Conservation (phyloP, 192 early-diverging fungal genomes). For the Chytriomyces sp. region DNA sequence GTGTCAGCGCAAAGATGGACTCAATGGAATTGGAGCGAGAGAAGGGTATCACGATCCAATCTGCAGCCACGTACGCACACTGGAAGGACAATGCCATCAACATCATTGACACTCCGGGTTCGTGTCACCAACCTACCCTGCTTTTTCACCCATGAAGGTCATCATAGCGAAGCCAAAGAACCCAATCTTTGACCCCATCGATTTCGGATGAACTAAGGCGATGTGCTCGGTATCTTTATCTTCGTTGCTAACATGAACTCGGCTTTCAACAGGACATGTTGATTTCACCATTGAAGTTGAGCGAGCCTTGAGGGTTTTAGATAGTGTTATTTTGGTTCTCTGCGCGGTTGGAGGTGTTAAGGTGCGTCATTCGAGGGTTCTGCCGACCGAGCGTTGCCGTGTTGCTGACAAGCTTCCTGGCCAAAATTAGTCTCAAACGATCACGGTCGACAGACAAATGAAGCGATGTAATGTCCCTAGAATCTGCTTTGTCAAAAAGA, state of each 20-base stretch:
- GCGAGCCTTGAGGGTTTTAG: constrained; percentile 87
- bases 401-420: constrained; percentile 48
- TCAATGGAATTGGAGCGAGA: constrained; percentile 98
- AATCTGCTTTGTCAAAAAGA: constrained; percentile 95
- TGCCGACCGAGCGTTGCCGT: background rate
- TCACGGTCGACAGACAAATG: constrained; percentile 85
- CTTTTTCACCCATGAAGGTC: background rate
- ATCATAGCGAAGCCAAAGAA: background rate
- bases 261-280: constrained; percentile 69
- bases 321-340: constrained; percentile 90
- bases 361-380: too few species aligned
- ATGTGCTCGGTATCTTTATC: background rate
- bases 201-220: background rate
- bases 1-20: constrained; percentile 98
- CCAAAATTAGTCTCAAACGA: constrained; percentile 85
- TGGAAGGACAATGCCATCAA: constrained; percentile 76
- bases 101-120: constrained; percentile 93
- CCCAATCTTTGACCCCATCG: background rate
- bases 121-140: background rate
- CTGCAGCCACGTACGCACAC: constrained; percentile 85
- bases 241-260: background rate
- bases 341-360: constrained; percentile 98
- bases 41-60: constrained; percentile 97
- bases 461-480: constrained; percentile 81
- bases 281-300: constrained; percentile 99